phyloP scores from a whole-genome alignment of 257 asterid species.

The Plantago elongata region DNA sequence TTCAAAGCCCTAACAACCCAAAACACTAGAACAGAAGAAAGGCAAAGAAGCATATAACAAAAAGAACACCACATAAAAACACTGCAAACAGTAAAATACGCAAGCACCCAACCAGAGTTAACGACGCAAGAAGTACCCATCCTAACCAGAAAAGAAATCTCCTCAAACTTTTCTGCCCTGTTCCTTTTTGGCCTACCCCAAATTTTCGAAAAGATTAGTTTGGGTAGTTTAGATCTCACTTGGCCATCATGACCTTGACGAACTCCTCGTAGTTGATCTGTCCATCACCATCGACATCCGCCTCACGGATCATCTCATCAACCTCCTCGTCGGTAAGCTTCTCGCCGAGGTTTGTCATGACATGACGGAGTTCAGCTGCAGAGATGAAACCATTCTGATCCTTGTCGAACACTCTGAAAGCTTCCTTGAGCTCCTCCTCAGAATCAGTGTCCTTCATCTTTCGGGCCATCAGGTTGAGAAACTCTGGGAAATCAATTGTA shows the following conservation, averaged over 20 bases:
- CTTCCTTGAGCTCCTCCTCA: slow-evolving; percentile 89
- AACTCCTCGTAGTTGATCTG: slow-evolving; percentile 91
- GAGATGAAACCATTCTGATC: slow-evolving; percentile 86
- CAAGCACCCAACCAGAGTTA: slow-evolving; percentile 23
- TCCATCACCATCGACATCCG: slow-evolving; percentile 88
- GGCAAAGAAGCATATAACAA: slow-evolving; percentile 29
- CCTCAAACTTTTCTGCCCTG: slow-evolving; percentile 31
- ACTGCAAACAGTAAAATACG: slow-evolving; percentile 20
- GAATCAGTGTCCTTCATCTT: slow-evolving; percentile 92
- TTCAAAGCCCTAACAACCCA: slow-evolving; percentile 19
- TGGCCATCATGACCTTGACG: slow-evolving; percentile 95
- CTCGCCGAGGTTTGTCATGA: slow-evolving; percentile 89
- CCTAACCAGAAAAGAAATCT: slow-evolving; percentile 30
- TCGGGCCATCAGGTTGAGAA: slow-evolving; percentile 84
- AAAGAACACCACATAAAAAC: slow-evolving; percentile 22
- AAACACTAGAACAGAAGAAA: slow-evolving; percentile 19
- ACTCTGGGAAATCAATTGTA: slow-evolving; percentile 83
- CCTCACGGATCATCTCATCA: slow-evolving; percentile 90
- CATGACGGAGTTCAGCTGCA: slow-evolving; percentile 86
- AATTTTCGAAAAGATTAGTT: slow-evolving; percentile 23
- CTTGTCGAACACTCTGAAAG: slow-evolving; percentile 83
- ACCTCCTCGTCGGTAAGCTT: slow-evolving; percentile 88
- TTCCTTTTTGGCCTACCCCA: slow-evolving; percentile 18
- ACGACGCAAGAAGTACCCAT: slow-evolving; percentile 24
- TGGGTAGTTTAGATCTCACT: slow-evolving; percentile 37